Conservation (phyloP, 192 early-diverging fungal genomes). For the Paraglomus brasilianum region DNA sequence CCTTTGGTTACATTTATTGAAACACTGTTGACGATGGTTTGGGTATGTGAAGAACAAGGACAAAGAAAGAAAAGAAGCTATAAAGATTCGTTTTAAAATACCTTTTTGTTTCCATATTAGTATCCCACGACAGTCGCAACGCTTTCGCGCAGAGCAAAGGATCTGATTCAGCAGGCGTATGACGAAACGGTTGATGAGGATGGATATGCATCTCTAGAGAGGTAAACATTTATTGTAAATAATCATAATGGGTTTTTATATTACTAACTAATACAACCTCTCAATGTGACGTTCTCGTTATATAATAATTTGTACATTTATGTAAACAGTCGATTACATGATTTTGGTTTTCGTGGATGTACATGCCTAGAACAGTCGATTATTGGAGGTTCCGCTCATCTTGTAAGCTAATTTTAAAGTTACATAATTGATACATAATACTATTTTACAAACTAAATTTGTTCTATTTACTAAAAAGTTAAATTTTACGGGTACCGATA, state of each 20-base stretch:
- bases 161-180: constrained; percentile 62
- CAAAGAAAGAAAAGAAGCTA: background rate
- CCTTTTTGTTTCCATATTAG: constrained; percentile 33
- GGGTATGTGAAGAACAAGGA: constrained; percentile 47
- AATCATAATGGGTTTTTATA: background rate
- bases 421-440: background rate
- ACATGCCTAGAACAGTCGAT: constrained; percentile 84
- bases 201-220: constrained; percentile 51
- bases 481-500: constrained; percentile 82
- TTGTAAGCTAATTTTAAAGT: constrained; percentile 45
- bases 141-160: constrained; percentile 64
- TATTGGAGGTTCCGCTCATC: constrained; percentile 80
- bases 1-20: constrained; percentile 82
- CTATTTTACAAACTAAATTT: constrained; percentile 4
- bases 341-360: constrained; percentile 92
- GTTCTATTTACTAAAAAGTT: constrained; percentile 46
- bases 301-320: background rate
- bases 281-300: background rate
- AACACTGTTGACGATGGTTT: constrained; percentile 78
- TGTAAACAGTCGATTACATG: constrained; percentile 65
- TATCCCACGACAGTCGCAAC: constrained; percentile 88
- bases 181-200: constrained; percentile 64
- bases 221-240: constrained; percentile 33
- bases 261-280: background rate
- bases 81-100: background rate